Base-by-base conservation (phyloP, 345 rosid genomes). In the Ceriops zippeliana region DNA sequence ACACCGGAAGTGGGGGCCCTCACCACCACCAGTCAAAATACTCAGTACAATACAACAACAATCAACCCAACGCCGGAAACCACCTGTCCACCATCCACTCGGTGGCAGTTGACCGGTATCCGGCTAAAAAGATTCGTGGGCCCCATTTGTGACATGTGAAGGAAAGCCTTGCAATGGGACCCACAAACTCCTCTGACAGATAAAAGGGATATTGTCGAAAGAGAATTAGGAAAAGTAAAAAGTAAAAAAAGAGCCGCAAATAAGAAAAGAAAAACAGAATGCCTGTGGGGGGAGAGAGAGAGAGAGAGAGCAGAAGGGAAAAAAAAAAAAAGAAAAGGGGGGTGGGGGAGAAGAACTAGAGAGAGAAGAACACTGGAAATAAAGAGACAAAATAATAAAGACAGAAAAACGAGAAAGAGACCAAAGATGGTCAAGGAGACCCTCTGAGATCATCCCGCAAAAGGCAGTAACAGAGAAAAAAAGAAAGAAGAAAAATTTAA, bases 381-480 rank as follows among this genome's bases (percentile, higher is more conserved):
- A 59, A 69, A 68, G 70, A 77, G 49, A 52, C 27, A 64, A 52
- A 58, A 37, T 72, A 34, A 34, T 62, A 70, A 20, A 57, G 7
- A 34, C 37, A 7, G 37, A 28, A 34, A 34, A 34, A 53, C 57
- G 53, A 72, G 76, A 80, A 73, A 75, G 81, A 80, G 67, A 46
- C 74, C 77, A 63, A 77, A 21, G 84, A 78, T 84, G 87, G 86
- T 83, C 89, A 86, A 82, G 78, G 90, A 82, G 85, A 83, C 77
- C 81, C 88, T 89, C 90, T 86, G 86, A 87, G 84, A 85, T 90
- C 91, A 88, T 88, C 89, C 77, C 64, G 78, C 69, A 69, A 77
- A 62, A 73, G 89, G 88, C 86, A 83, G 88, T 73, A 79, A 71
- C 69, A 74, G 81, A 64, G 58, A 83, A 61, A 53, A 68, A 49